phyloP scores from a whole-genome alignment of 352 stramenopile species.

The Phytophthora macrochlamydospora region DNA sequence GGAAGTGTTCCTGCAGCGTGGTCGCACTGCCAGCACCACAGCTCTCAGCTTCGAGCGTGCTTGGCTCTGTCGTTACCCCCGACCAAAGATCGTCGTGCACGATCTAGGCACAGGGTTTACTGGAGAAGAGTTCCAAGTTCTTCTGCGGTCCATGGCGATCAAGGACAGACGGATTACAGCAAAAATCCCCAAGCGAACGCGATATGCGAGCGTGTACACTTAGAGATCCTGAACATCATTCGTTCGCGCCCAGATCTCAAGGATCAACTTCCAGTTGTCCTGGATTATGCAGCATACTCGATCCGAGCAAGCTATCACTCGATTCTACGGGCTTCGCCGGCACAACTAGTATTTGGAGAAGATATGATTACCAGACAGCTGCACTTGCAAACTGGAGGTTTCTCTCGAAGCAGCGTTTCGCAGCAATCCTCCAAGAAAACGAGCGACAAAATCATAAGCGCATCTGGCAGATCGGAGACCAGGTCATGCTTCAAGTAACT shows the following conservation, averaged over 20 bases:
- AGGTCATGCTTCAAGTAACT: slow-evolving; percentile 1
- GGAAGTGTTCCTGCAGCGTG: slow-evolving; percentile 1
- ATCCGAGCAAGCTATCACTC: slow-evolving; percentile 4
- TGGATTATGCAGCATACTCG: slow-evolving; percentile 2
- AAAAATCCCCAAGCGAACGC: not conserved
- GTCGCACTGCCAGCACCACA: not conserved
- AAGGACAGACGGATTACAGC: not conserved
- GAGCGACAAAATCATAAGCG: slow-evolving; percentile 3
- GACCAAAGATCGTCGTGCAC: slow-evolving; percentile 3
- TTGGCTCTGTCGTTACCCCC: slow-evolving; percentile 11
- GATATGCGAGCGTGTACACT: slow-evolving; percentile 4
- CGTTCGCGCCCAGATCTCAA: not conserved
- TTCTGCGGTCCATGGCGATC: not conserved
- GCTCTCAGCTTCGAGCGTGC: slow-evolving; percentile 3
- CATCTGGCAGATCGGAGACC: slow-evolving; percentile 4
- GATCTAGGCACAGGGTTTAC: slow-evolving; percentile 7
- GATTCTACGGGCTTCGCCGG: slow-evolving; percentile 2
- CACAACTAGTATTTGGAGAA: slow-evolving; percentile 2
- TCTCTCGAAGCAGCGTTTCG: slow-evolving; percentile 2
- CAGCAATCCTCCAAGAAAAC: slow-evolving; percentile 6
- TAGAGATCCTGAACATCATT: slow-evolving; percentile 4
- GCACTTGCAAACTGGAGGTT: slow-evolving; percentile 9
- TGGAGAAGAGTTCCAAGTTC: slow-evolving; percentile 3
- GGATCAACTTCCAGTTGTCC: slow-evolving; percentile 2
- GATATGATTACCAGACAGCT: slow-evolving; percentile 4